phyloP scores from a whole-genome alignment of 176 grass and related monocot genomes.

The Oryza nivara region DNA sequence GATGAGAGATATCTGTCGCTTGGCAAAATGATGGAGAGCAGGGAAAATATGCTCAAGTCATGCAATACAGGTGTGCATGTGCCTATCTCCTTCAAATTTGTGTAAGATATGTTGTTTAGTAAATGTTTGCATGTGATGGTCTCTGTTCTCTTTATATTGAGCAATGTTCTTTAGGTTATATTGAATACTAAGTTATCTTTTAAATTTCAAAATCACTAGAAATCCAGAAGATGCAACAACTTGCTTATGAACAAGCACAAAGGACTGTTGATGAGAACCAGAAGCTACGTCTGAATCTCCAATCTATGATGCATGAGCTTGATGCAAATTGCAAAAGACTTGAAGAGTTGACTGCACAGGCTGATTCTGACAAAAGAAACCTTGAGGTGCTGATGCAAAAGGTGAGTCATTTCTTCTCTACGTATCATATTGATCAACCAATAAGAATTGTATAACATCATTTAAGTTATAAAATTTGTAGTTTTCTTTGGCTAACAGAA shows the following conservation, averaged over 20 bases:
- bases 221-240: constrained; percentile 67
- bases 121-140: constrained; percentile 12
- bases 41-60: constrained; percentile 35
- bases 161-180: not conserved
- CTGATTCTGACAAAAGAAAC: constrained; percentile 50
- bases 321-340: constrained; percentile 55
- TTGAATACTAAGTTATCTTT: not conserved
- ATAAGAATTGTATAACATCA: not conserved
- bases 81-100: constrained; percentile 10
- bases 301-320: constrained; percentile 65
- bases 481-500: not conserved
- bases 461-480: not conserved
- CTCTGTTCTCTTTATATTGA: not conserved
- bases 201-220: constrained; percentile 42
- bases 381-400: constrained; percentile 61
- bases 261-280: constrained; percentile 62
- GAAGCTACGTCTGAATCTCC: constrained; percentile 49
- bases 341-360: constrained; percentile 50
- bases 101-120: not conserved
- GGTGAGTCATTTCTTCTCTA: constrained; percentile 24
- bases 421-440: not conserved
- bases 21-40: constrained; percentile 54
- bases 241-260: constrained; percentile 58
- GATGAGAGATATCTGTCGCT: constrained; percentile 40
- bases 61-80: constrained; percentile 52